Conservation (phyloP, 129 eudicot genomes). For the Daucus carota region DNA sequence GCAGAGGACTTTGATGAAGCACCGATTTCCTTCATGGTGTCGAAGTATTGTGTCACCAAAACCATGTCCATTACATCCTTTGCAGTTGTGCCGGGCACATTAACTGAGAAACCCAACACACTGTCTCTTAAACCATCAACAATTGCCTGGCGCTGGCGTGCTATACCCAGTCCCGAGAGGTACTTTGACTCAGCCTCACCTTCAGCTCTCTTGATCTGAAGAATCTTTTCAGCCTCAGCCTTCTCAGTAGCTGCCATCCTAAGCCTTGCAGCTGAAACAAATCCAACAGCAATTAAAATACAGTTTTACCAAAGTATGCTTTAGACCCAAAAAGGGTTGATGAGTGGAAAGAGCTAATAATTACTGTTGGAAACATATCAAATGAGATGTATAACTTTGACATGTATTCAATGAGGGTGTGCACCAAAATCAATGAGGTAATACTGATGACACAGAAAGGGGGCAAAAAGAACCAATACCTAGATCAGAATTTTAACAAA, state of each 20-base stretch:
- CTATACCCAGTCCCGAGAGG: slow-evolving; percentile 71
- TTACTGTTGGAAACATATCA: background rate
- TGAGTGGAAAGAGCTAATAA: background rate
- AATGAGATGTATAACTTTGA: background rate
- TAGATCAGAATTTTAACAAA: too few relatives aligned
- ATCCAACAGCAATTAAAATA: background rate
- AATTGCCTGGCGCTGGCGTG: slow-evolving; percentile 83
- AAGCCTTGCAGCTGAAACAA: slow-evolving; percentile 64
- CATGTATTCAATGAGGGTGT: background rate
- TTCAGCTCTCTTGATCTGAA: slow-evolving; percentile 82
- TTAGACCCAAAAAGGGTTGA: background rate
- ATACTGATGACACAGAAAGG: too few relatives aligned
- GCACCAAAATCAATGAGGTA: too few relatives aligned
- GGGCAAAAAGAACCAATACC: too few relatives aligned
- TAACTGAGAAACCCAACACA: slow-evolving; percentile 66
- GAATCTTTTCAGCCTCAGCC: slow-evolving; percentile 80
- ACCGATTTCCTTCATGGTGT: slow-evolving; percentile 85
- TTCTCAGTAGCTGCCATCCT: slow-evolving; percentile 77
- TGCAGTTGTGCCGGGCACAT: slow-evolving; percentile 77
- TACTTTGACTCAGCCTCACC: slow-evolving; percentile 90
- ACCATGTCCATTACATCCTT: slow-evolving; percentile 95
- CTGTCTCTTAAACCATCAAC: slow-evolving; percentile 88
- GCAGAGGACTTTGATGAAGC: slow-evolving; percentile 72
- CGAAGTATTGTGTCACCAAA: slow-evolving; percentile 77
- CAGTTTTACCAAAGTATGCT: background rate